Conservation (phyloP, 805 yeast species). For the Candida silvicultrix region DNA sequence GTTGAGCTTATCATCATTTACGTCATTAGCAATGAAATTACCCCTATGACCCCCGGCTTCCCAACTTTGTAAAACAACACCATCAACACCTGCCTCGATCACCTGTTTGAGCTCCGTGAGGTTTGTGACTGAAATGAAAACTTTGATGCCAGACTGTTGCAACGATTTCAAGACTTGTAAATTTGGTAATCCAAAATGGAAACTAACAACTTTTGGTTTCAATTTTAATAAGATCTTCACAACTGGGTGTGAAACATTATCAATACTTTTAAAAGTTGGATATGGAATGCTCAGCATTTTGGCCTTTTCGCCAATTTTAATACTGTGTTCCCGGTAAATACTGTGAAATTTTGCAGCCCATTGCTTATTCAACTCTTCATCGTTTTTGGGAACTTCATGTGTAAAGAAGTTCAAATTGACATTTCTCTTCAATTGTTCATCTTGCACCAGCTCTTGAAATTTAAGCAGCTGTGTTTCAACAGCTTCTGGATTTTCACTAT, state of each 20-base stretch:
- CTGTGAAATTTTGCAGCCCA: conserved; percentile 19
- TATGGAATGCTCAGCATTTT: conserved; percentile 5
- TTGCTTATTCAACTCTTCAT: conserved; percentile 9
- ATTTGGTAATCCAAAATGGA: conserved; percentile 47
- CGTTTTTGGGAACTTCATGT: conserved; percentile 25
- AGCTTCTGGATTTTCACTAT: conserved; percentile 5
- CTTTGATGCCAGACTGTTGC: conserved; percentile 31
- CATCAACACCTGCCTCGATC: conserved; percentile 34
- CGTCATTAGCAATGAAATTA: conserved; percentile 30
- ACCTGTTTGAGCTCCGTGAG: conserved; percentile 33
- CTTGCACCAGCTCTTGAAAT: conserved; percentile 7
- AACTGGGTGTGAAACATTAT: conserved; percentile 4
- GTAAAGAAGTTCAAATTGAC: conserved; percentile 45
- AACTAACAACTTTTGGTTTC: conserved; percentile 41
- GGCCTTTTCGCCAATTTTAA: not conserved
- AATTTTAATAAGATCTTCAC: conserved; percentile 13
- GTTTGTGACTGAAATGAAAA: conserved; percentile 43
- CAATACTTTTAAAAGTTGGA: conserved; percentile 11
- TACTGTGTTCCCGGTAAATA: conserved; percentile 1
- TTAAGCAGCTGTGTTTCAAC: conserved; percentile 8
- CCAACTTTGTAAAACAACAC: conserved; percentile 46
- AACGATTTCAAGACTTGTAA: conserved; percentile 25
- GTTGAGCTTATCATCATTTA: conserved; percentile 25
- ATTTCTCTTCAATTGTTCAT: conserved; percentile 3
- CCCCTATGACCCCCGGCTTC: conserved; percentile 70